These are phyloP conservation scores for Mycena albidolilacea DNA, from an alignment of 768 basidiomycete species.

Conservation along the genomic window DNA sequence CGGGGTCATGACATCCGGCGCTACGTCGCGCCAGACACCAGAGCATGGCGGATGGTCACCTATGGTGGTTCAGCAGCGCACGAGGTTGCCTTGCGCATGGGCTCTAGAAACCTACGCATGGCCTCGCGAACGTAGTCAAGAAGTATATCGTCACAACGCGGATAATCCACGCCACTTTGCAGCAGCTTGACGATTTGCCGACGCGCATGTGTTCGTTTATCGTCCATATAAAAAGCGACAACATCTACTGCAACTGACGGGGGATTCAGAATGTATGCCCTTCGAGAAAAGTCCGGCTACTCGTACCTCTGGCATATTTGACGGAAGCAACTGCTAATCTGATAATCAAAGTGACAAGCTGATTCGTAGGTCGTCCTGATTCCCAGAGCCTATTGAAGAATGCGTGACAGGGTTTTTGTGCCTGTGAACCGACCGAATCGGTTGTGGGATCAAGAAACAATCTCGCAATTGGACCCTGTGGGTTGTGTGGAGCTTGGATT, in stretches of 20 bases:
- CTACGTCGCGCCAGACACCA: slow-evolving; percentile 55
- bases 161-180: slow-evolving; percentile 43
- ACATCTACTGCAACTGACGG: slow-evolving; percentile 57
- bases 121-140: slow-evolving; percentile 68
- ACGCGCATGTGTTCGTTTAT: slow-evolving; percentile 54
- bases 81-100: neutral
- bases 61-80: slow-evolving; percentile 26
- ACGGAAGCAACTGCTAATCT: slow-evolving; percentile 63
- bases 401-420: slow-evolving; percentile 50
- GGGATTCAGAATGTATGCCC: neutral
- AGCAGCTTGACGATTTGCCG: slow-evolving; percentile 55
- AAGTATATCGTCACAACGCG: slow-evolving; percentile 51
- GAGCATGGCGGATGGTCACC: slow-evolving; percentile 56
- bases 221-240: slow-evolving; percentile 69
- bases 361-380: slow-evolving; percentile 55
- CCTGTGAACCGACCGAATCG: slow-evolving; percentile 35
- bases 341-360: slow-evolving; percentile 60
- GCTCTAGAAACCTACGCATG: slow-evolving; percentile 51
- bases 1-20: slow-evolving; percentile 41
- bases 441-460: neutral
- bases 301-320: slow-evolving; percentile 60
- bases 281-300: neutral
- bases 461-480: neutral
- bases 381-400: neutral
- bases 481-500: neutral